Evolutionary conservation across 208 protist genomes (phyloP).

Genomic region (Crithidia fasciculata): DNA sequence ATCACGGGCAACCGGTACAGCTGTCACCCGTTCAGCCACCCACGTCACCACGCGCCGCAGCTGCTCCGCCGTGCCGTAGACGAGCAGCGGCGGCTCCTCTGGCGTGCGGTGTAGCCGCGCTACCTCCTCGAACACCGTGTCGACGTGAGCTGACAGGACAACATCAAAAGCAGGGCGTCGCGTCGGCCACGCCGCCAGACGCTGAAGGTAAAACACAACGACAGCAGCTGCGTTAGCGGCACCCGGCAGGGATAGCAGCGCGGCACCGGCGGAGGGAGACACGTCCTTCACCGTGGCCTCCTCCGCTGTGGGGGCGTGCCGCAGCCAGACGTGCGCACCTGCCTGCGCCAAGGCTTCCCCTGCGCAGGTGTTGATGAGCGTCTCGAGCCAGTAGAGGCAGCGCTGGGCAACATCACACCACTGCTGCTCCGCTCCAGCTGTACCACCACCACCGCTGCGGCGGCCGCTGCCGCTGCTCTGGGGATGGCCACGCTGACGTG

Average conservation of each 20-base stretch:
- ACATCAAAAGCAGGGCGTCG: slow-evolving; percentile 11
- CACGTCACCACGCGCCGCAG: slow-evolving; percentile 25
- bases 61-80: slow-evolving; percentile 31
- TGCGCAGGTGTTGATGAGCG: slow-evolving; percentile 27
- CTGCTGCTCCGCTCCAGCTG: not conserved
- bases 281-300: not conserved
- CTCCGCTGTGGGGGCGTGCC: not conserved
- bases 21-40: slow-evolving; percentile 12
- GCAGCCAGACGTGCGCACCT: slow-evolving; percentile 3
- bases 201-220: slow-evolving; percentile 11
- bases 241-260: not conserved
- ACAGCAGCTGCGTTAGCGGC: not conserved
- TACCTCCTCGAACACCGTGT: slow-evolving; percentile 15
- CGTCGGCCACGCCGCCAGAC: not conserved
- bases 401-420: slow-evolving; percentile 20
- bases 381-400: slow-evolving; percentile 35
- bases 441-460: no score
- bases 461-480: not conserved
- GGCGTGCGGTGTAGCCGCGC: slow-evolving; percentile 15
- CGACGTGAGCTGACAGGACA: slow-evolving; percentile 20
- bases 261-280: not conserved
- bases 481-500: not conserved
- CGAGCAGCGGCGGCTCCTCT: slow-evolving; percentile 11
- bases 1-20: not conserved
- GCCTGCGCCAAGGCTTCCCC: slow-evolving; percentile 1